These are phyloP conservation scores for Oryza meridionalis DNA, from an alignment of 176 grass and related monocot species.

Conservation along the genomic window DNA sequence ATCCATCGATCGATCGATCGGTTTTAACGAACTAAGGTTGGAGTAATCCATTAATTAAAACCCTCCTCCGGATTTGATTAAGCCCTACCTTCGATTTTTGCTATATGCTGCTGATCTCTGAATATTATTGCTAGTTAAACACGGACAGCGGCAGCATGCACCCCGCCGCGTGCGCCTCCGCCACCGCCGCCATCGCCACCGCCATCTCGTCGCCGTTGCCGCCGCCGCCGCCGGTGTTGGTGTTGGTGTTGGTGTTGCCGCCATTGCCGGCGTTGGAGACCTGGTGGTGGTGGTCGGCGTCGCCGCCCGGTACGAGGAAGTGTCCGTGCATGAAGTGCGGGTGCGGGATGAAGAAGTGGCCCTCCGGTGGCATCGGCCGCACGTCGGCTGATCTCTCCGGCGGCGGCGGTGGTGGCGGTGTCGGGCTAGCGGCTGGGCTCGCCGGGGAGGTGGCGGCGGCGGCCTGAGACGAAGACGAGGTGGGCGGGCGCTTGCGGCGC, in stretches of 20 bases:
- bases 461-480: conserved; percentile 12
- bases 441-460: neutral
- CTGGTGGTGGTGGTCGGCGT: neutral
- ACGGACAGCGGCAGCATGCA: conserved; percentile 66
- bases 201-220: conserved; percentile 45
- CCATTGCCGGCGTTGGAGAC: neutral
- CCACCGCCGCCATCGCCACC: conserved; percentile 47
- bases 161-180: conserved; percentile 57
- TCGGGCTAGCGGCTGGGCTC: neutral
- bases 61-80: conserved; percentile 21
- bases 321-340: conserved; percentile 56
- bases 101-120: neutral
- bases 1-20: neutral
- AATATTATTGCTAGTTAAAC: conserved; percentile 42
- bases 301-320: conserved; percentile 30
- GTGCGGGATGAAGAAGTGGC: conserved; percentile 54
- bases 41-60: neutral
- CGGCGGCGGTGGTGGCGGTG: neutral
- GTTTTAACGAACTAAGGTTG: conserved; percentile 19
- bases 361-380: conserved; percentile 5
- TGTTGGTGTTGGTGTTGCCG: too few species aligned
- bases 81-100: conserved; percentile 39
- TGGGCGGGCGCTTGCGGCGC: conserved; percentile 52
- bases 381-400: neutral
- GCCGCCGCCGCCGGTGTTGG: neutral